Evolutionary conservation across 176 grass and related monocot species (phyloP).

Genomic region (Aechmea fasciata): DNA sequence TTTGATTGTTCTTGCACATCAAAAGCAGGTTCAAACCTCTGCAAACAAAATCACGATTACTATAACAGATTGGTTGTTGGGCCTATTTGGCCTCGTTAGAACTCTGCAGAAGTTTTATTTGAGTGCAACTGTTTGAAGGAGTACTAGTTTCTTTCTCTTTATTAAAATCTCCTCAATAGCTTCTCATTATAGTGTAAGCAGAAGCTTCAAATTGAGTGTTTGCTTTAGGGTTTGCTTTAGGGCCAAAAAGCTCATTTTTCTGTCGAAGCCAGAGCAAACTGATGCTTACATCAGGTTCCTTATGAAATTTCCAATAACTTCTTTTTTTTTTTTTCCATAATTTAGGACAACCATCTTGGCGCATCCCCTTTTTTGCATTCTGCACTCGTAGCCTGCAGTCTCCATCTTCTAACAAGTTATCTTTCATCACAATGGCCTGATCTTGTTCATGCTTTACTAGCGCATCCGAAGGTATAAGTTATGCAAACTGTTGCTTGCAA

Average conservation of each 20-base stretch:
- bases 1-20: conserved; percentile 65
- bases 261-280: too few species aligned
- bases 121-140: neutral
- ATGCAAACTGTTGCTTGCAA: neutral
- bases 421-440: conserved; percentile 83
- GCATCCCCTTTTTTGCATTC: conserved; percentile 58
- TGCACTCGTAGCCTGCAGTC: conserved; percentile 59
- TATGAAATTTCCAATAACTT: conserved; percentile 29
- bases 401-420: conserved; percentile 78
- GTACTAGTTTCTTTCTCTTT: conserved; percentile 5
- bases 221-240: too few species aligned
- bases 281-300: too few species aligned
- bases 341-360: conserved; percentile 53
- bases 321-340: conserved; percentile 27
- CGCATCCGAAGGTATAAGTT: conserved; percentile 74
- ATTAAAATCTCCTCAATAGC: conserved; percentile 10
- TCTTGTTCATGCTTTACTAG: conserved; percentile 89
- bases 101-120: neutral
- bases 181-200: too few species aligned
- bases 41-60: neutral
- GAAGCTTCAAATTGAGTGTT: too few species aligned
- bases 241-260: too few species aligned
- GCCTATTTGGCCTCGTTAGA: too few species aligned
- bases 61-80: too few species aligned
- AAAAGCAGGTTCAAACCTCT: conserved; percentile 49